These are phyloP conservation scores for Chenopodium album DNA, from an alignment of 148 eudicot species.

Conservation along the genomic window DNA sequence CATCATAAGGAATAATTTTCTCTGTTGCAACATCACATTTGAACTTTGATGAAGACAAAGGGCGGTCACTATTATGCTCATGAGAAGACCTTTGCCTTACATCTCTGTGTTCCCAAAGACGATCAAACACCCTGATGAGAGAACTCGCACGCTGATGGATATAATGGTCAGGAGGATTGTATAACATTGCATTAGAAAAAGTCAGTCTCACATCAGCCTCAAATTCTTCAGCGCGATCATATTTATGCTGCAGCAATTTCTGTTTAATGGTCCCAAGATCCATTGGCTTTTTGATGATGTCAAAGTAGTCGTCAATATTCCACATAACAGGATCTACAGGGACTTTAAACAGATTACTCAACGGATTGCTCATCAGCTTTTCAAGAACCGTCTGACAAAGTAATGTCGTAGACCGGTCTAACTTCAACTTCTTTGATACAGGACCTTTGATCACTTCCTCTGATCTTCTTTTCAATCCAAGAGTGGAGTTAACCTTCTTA, in stretches of 20 bases:
- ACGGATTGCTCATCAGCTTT: slow-evolving; percentile 45
- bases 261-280: slow-evolving; percentile 78
- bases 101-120: slow-evolving; percentile 33
- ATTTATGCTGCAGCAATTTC: slow-evolving; percentile 47
- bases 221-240: slow-evolving; percentile 53
- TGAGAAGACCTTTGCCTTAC: background rate
- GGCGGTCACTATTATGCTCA: too few relatives aligned
- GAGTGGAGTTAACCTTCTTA: slow-evolving; percentile 19
- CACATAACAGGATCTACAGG: too few relatives aligned
- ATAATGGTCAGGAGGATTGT: slow-evolving; percentile 59
- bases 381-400: slow-evolving; percentile 50
- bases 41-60: too few relatives aligned
- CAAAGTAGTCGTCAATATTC: slow-evolving; percentile 62
- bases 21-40: too few relatives aligned
- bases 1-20: background rate
- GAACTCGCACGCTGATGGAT: slow-evolving; percentile 56
- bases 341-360: slow-evolving; percentile 36
- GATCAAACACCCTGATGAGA: slow-evolving; percentile 40
- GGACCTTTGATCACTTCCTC: slow-evolving; percentile 29
- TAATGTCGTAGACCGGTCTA: slow-evolving; percentile 44
- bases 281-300: slow-evolving; percentile 70
- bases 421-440: slow-evolving; percentile 50
- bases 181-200: slow-evolving; percentile 77
- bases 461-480: slow-evolving; percentile 45
- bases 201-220: slow-evolving; percentile 74